A percentile compares a stretch with the other conserved stretches of the same genome.
phyloP scores from a whole-genome alignment of 306 rosid genomes.

The Vigna hirtella region DNA sequence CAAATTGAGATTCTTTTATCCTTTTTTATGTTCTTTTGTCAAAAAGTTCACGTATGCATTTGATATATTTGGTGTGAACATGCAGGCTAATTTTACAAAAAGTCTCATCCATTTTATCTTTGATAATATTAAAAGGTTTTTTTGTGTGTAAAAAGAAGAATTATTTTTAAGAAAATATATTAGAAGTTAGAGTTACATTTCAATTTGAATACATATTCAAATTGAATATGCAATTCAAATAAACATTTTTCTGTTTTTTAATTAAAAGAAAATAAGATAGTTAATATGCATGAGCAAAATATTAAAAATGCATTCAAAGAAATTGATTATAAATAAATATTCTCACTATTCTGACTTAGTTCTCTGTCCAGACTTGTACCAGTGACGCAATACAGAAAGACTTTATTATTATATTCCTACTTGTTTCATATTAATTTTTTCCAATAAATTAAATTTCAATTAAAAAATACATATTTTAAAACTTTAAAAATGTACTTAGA shows the following conservation, averaged over 20 bases:
- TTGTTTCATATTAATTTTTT: background rate
- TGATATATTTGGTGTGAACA: background rate
- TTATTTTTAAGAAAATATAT: background rate
- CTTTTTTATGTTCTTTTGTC: no score
- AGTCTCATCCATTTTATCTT: slow-evolving; percentile 17
- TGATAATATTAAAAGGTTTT: background rate
- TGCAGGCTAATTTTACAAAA: background rate
- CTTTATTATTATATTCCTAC: background rate
- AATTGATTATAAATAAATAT: background rate
- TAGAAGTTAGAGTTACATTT: slow-evolving; percentile 13
- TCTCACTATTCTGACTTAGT: slow-evolving; percentile 7
- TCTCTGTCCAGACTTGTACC: background rate
- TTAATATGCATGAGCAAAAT: background rate
- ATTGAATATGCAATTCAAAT: no score
- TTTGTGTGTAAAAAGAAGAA: no score
- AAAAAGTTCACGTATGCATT: no score
- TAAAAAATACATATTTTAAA: background rate
- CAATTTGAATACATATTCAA: background rate
- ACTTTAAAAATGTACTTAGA: background rate
- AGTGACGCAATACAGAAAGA: background rate
- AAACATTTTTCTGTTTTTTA: background rate
- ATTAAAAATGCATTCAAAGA: background rate
- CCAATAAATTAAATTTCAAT: slow-evolving; percentile 13
- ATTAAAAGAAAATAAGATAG: slow-evolving; percentile 9
- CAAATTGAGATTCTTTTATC: background rate